Conservation (phyloP, 2,329 filamentous ascomycete genomes). For the Nothomitra cinnamomea region DNA sequence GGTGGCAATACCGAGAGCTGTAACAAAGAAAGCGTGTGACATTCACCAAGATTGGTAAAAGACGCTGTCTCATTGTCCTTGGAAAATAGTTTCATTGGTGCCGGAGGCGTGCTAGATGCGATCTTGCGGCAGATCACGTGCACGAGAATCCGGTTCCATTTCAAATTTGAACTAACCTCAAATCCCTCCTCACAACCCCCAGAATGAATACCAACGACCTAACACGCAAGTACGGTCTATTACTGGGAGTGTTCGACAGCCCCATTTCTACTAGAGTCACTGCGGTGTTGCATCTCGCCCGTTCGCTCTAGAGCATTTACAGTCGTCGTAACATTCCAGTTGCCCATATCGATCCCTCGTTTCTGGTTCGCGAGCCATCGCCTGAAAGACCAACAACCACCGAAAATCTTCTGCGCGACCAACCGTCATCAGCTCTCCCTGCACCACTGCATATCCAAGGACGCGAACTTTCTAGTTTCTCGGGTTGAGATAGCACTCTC, state of each 20-base stretch:
- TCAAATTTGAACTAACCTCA: constrained; percentile 1
- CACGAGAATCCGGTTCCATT: background rate
- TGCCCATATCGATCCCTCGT: background rate
- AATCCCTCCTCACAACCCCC: constrained; percentile 2
- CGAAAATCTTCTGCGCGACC: constrained; percentile 1
- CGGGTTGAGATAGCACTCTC: too few relatives aligned
- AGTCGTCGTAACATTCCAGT: background rate
- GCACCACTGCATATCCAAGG: background rate
- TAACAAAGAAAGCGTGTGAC: too few relatives aligned
- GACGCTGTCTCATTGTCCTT: too few relatives aligned
- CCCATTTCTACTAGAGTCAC: background rate
- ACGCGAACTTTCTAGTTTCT: too few relatives aligned
- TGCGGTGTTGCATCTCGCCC: background rate
- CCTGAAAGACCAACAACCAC: constrained; percentile 4
- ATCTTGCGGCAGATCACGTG: background rate
- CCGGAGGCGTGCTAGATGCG: too few relatives aligned
- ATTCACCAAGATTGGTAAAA: too few relatives aligned
- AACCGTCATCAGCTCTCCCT: background rate
- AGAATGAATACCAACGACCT: background rate
- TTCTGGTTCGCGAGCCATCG: constrained; percentile 1
- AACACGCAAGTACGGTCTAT: background rate
- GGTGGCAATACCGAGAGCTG: too few relatives aligned
- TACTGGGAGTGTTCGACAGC: background rate
- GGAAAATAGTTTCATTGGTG: too few relatives aligned
- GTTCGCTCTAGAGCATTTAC: background rate